Conservation (phyloP, 2,329 filamentous ascomycete species). For the Zarea fungicola region DNA sequence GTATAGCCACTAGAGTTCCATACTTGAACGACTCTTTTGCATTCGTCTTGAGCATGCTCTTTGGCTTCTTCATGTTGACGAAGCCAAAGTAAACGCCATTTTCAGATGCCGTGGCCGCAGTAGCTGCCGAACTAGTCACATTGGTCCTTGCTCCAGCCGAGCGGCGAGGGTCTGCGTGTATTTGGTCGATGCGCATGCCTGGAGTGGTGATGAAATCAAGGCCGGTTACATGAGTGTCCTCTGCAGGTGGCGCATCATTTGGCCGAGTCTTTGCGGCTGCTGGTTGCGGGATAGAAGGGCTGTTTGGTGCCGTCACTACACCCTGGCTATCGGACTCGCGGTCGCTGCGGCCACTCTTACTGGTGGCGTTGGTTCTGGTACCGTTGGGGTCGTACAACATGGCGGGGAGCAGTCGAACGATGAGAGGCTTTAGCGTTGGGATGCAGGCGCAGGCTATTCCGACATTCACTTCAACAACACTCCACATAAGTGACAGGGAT, state of each 20-base stretch:
- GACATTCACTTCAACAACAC: conserved; percentile 82
- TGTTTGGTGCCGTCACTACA: background rate
- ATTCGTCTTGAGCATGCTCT: conserved; percentile 64
- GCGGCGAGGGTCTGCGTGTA: conserved; percentile 1
- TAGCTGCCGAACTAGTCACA: conserved; percentile 31
- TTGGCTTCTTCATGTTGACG: conserved; percentile 63
- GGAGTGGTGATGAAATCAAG: conserved; percentile 46
- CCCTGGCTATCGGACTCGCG: conserved; percentile 19
- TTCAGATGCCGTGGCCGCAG: conserved; percentile 33
- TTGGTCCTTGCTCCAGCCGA: conserved; percentile 21
- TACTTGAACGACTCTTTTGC: conserved; percentile 64
- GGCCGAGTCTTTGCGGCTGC: background rate
- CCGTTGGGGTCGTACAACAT: conserved; percentile 50
- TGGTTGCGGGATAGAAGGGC: background rate
- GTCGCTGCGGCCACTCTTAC: conserved; percentile 25
- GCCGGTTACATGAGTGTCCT: conserved; percentile 27
- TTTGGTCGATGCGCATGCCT: conserved; percentile 19
- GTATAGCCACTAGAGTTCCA: conserved; percentile 66
- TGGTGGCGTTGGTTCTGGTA: conserved; percentile 25
- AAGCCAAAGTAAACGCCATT: conserved; percentile 67
- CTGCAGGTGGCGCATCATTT: conserved; percentile 20
- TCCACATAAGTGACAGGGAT: conserved; percentile 88
- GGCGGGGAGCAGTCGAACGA: conserved; percentile 57
- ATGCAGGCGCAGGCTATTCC: conserved; percentile 89
- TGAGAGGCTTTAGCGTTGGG: conserved; percentile 84